Evolutionary conservation across 2,329 filamentous ascomycete species (phyloP).

Genomic region (Coniochaeta sp.): DNA sequence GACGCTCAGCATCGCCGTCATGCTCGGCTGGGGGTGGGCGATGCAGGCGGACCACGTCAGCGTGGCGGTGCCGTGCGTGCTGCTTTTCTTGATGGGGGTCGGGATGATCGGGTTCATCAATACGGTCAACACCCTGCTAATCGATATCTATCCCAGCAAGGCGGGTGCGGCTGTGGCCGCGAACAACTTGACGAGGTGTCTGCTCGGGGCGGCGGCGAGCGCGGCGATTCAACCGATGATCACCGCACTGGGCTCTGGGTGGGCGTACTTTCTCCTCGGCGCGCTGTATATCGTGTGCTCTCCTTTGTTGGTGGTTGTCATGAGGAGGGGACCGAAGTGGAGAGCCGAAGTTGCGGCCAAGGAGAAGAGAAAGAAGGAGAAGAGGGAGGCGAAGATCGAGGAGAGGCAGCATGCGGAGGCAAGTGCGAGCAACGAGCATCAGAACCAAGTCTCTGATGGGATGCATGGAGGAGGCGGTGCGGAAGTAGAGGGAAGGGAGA

Average conservation of each 20-base stretch:
- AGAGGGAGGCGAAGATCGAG: slow-evolving; percentile 1
- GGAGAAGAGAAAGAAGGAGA: slow-evolving; percentile 14
- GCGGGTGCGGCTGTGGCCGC: slow-evolving; percentile 48
- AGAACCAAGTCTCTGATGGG: not conserved
- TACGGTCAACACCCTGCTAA: slow-evolving; percentile 41
- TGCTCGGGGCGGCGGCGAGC: slow-evolving; percentile 44
- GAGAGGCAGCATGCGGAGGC: not conserved
- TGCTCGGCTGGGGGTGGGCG: slow-evolving; percentile 47
- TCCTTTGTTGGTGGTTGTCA: slow-evolving; percentile 32
- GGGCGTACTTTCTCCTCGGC: slow-evolving; percentile 42
- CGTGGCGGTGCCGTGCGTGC: slow-evolving; percentile 37
- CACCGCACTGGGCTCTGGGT: slow-evolving; percentile 39
- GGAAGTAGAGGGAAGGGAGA: not conserved
- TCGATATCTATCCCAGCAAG: slow-evolving; percentile 46
- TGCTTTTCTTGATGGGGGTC: slow-evolving; percentile 38
- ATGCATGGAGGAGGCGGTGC: not conserved
- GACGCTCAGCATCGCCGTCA: slow-evolving; percentile 35
- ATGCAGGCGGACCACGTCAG: slow-evolving; percentile 31
- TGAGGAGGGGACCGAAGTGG: slow-evolving; percentile 36
- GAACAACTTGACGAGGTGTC: slow-evolving; percentile 48
- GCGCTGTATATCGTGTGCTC: slow-evolving; percentile 30
- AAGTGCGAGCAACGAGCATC: not conserved
- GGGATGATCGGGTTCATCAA: slow-evolving; percentile 49
- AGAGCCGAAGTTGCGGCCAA: slow-evolving; percentile 24
- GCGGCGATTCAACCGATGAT: slow-evolving; percentile 46